Conservation (phyloP, 306 rosid species). For the Ochetophila trinervis region DNA sequence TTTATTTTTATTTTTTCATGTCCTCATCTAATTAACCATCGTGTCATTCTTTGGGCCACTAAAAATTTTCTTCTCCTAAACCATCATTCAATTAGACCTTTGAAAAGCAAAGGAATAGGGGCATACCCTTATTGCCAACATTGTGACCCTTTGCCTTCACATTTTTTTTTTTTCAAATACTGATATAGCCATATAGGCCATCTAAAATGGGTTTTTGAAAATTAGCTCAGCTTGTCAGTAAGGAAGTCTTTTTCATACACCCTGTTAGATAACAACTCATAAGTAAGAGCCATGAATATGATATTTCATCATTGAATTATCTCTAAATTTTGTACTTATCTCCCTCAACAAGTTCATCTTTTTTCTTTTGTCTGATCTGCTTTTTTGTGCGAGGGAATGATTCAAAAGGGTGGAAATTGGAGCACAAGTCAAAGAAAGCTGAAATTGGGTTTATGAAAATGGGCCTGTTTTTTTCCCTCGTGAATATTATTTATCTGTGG, state of each 20-base stretch:
- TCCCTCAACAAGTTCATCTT: background rate
- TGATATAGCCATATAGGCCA: conserved; percentile 5
- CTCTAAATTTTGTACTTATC: conserved; percentile 11
- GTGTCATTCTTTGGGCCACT: background rate
- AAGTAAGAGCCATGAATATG: conserved; percentile 21
- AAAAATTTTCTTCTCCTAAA: background rate
- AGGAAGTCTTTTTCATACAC: conserved; percentile 29
- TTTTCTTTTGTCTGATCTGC: conserved; percentile 18
- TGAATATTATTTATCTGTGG: background rate
- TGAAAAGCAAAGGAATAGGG: background rate
- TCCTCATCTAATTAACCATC: conserved; percentile 2
- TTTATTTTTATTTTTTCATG: background rate
- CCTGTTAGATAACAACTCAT: conserved; percentile 22
- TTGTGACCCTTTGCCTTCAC: conserved; percentile 10
- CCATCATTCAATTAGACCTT: background rate
- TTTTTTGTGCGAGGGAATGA: conserved; percentile 4
- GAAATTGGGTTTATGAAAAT: conserved; percentile 3
- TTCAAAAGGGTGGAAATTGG: conserved; percentile 11
- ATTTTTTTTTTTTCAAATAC: background rate
- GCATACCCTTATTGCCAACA: conserved; percentile 3
- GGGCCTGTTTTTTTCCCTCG: background rate
- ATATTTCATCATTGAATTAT: conserved; percentile 11
- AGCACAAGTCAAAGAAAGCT: background rate
- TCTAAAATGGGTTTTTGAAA: conserved; percentile 12
- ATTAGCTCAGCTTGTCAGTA: conserved; percentile 16